Percentiles rank a stretch among this genome's conserved stretches.
Evolutionary conservation across 106 monocot species (phyloP).

Genomic region (Hemerocallis citrina): DNA sequence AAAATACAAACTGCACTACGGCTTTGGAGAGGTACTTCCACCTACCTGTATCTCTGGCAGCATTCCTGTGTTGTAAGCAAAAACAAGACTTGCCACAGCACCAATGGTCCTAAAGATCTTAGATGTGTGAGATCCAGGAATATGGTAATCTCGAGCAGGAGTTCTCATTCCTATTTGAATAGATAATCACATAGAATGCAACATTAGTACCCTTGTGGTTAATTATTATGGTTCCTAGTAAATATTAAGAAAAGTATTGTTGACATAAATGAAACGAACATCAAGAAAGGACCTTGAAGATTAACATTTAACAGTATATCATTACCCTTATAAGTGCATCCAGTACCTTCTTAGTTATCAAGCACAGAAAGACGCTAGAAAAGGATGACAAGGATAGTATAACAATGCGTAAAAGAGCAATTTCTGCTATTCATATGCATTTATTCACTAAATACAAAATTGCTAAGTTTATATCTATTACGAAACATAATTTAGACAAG

Average conservation of each 20-base stretch:
- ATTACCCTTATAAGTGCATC: too few relatives aligned
- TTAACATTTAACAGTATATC: too few relatives aligned
- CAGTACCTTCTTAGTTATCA: too few relatives aligned
- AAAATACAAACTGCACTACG: too few relatives aligned
- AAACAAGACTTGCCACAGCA: conserved; percentile 73
- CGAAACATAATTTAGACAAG: not conserved
- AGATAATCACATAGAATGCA: not conserved
- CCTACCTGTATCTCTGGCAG: conserved; percentile 96
- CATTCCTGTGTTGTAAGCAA: conserved; percentile 95
- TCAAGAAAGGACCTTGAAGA: too few relatives aligned
- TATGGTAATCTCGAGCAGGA: conserved; percentile 54
- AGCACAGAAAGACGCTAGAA: too few relatives aligned
- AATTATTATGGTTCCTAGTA: not conserved
- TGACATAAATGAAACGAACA: not conserved
- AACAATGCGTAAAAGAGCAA: too few relatives aligned
- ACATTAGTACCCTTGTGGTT: not conserved
- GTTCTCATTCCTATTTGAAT: conserved; percentile 35
- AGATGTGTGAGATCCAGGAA: conserved; percentile 30
- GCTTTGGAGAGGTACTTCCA: not conserved
- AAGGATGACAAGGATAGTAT: too few relatives aligned
- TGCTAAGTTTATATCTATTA: too few relatives aligned
- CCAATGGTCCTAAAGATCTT: conserved; percentile 72
- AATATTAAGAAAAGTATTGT: not conserved
- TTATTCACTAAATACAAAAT: too few relatives aligned
- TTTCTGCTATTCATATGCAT: too few relatives aligned